Evolutionary conservation across 169 alveolate species (phyloP).

Genomic region (Plasmodium adleri): DNA sequence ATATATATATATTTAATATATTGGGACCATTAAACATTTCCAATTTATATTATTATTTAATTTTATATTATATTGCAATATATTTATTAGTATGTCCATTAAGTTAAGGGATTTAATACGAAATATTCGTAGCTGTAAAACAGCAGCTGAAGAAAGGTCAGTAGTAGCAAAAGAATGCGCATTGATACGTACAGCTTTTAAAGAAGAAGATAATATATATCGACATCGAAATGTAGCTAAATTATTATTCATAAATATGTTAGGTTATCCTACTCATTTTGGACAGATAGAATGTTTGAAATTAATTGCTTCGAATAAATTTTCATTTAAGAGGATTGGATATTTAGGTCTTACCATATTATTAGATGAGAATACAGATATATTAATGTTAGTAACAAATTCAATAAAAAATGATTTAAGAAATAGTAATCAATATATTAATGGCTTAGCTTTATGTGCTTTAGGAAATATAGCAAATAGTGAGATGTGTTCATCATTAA

Average conservation of each 20-base stretch:
- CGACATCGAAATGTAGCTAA: conserved; percentile 98
- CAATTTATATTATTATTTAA: background rate
- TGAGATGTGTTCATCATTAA: conserved; percentile 97
- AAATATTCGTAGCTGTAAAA: conserved; percentile 97
- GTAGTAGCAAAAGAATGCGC: conserved; percentile 99
- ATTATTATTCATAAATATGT: conserved; percentile 96
- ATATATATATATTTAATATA: too few relatives aligned
- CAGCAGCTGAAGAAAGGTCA: conserved; percentile 99
- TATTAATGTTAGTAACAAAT: conserved; percentile 98
- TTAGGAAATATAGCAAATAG: conserved; percentile 97
- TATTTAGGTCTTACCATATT: conserved; percentile 97
- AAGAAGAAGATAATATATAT: conserved; percentile 88
- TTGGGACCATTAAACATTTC: background rate
- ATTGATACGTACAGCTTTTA: conserved; percentile 96
- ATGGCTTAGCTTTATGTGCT: conserved; percentile 98
- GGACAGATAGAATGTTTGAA: conserved; percentile 98
- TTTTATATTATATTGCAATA: background rate
- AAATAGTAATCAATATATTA: conserved; percentile 93
- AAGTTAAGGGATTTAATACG: conserved; percentile 97
- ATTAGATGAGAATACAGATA: conserved; percentile 98
- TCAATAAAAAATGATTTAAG: conserved; percentile 97
- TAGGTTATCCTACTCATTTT: conserved; percentile 97
- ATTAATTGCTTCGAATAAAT: conserved; percentile 96
- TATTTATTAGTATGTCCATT: conserved; percentile 81
- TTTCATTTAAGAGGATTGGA: conserved; percentile 97